Percentiles rank a stretch among this genome's conserved stretches.
Conservation (phyloP, 345 rosid species). For the Eucalyptus erythrocorys region DNA sequence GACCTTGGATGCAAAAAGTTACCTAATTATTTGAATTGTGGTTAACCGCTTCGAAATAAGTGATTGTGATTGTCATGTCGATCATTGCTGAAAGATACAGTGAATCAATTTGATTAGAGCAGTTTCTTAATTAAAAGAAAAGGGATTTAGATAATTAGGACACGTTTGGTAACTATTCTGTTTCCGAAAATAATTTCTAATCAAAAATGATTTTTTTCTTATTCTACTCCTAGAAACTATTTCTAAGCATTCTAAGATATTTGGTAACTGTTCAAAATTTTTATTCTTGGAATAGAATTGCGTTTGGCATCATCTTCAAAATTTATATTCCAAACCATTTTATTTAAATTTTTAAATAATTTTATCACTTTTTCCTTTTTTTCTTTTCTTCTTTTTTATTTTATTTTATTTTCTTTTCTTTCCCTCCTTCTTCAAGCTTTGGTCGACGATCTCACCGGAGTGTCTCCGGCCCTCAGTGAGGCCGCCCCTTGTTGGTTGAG, state of each 20-base stretch:
- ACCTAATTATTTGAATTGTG: neutral
- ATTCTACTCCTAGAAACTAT: rapidly evolving
- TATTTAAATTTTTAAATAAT: too few relatives aligned
- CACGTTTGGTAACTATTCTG: rapidly evolving
- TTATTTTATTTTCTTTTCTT: rapidly evolving
- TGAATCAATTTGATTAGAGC: neutral
- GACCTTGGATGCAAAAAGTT: neutral
- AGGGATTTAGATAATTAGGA: neutral
- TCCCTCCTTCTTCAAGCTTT: too few relatives aligned
- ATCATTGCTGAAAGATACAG: neutral
- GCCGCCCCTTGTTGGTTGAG: rapidly evolving
- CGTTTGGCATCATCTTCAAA: rapidly evolving
- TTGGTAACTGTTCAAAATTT: rapidly evolving
- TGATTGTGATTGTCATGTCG: neutral
- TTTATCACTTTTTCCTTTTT: too few relatives aligned
- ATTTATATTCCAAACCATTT: too few relatives aligned
- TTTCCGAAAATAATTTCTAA: rapidly evolving
- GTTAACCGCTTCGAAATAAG: neutral
- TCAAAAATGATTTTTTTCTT: too few relatives aligned
- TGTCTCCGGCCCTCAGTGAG: rapidly evolving
- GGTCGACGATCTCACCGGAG: rapidly evolving
- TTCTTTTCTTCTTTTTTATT: rapidly evolving
- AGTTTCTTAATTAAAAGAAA: neutral
- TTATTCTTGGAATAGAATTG: rapidly evolving
- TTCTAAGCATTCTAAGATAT: too few relatives aligned